phyloP scores from a whole-genome alignment of 345 rosid species.

The Syzygium aqueum region DNA sequence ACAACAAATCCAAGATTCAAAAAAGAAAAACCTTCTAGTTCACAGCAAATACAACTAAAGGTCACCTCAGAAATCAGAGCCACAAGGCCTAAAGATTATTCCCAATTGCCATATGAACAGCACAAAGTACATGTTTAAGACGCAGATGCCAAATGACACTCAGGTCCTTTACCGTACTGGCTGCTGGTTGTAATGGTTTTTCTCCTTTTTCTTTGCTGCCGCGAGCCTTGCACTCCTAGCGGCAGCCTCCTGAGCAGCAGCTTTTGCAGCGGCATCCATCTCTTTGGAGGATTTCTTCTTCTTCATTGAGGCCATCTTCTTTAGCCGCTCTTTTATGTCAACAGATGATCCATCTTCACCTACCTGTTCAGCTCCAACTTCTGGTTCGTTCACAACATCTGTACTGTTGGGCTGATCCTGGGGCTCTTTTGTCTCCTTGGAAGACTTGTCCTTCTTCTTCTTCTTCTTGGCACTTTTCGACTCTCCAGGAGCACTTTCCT shows the following conservation, averaged over 20 bases:
- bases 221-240: slow-evolving; percentile 70
- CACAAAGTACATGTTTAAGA: slow-evolving; percentile 18
- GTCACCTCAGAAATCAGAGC: not conserved
- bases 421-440: slow-evolving; percentile 34
- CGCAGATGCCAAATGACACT: not conserved
- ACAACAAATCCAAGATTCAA: slow-evolving; percentile 1
- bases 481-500: slow-evolving; percentile 38
- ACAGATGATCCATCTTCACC: slow-evolving; percentile 32
- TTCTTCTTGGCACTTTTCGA: slow-evolving; percentile 52
- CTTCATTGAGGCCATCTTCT: slow-evolving; percentile 44
- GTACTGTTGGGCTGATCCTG: slow-evolving; percentile 23
- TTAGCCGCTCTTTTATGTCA: slow-evolving; percentile 49
- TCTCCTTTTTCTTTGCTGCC: slow-evolving; percentile 70
- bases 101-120: slow-evolving; percentile 19
- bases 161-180: slow-evolving; percentile 39
- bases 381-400: slow-evolving; percentile 16
- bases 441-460: slow-evolving; percentile 38
- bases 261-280: slow-evolving; percentile 54
- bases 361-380: slow-evolving; percentile 17
- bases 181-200: slow-evolving; percentile 73
- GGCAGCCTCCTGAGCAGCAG: slow-evolving; percentile 67
- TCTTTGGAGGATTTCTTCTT: slow-evolving; percentile 61
- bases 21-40: not conserved
- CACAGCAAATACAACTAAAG: not conserved
- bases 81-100: slow-evolving; percentile 6